Percentiles rank a stretch among this genome's conserved stretches.
Evolutionary conservation across 257 asterid species (phyloP).

Genomic region (Scutellaria baicalensis): DNA sequence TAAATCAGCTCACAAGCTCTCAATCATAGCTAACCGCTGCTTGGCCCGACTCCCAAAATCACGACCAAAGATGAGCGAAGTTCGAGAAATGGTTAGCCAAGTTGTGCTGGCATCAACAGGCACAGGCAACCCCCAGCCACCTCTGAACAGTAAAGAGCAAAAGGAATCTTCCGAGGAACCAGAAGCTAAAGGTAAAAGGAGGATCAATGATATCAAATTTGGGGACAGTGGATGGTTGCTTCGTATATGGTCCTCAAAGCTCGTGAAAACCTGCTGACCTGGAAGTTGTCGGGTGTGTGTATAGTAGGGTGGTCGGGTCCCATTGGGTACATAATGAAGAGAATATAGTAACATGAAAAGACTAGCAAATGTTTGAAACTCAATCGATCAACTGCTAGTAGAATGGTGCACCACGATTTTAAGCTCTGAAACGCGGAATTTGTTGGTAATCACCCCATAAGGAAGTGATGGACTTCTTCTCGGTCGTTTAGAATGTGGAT

Average conservation of each 20-base stretch:
- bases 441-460: neutral
- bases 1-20: constrained; percentile 83
- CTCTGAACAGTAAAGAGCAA: constrained; percentile 25
- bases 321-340: constrained; percentile 10
- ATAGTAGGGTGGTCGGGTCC: neutral
- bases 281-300: neutral
- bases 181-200: constrained; percentile 42
- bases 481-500: neutral
- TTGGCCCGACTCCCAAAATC: constrained; percentile 57
- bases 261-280: constrained; percentile 41
- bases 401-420: neutral
- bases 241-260: constrained; percentile 49
- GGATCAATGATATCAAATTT: constrained; percentile 34
- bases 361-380: neutral
- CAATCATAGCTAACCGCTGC: constrained; percentile 86
- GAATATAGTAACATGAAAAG: neutral
- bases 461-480: neutral
- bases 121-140: constrained; percentile 42
- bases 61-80: constrained; percentile 94
- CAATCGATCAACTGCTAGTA: neutral
- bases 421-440: neutral
- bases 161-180: constrained; percentile 18
- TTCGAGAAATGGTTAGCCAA: constrained; percentile 62
- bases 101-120: constrained; percentile 49
- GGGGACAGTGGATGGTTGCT: constrained; percentile 53